These are phyloP conservation scores for Epichloe baconii DNA, from an alignment of 2,329 filamentous ascomycete genomes.

Conservation along the genomic window DNA sequence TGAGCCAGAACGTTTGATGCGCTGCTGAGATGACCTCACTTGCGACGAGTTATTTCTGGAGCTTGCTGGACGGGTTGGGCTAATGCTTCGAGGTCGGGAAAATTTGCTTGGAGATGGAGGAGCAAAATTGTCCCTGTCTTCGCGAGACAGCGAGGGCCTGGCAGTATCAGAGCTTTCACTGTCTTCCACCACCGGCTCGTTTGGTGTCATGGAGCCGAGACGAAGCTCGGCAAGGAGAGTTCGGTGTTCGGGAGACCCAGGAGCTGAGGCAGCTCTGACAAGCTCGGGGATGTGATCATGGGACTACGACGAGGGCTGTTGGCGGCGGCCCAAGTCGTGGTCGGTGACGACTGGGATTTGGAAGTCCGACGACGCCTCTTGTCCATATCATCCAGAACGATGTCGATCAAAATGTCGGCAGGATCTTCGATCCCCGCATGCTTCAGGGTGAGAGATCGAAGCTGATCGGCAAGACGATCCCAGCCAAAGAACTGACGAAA, in stretches of 20 bases:
- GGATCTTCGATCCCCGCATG: conserved; percentile 81
- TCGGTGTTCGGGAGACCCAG: conserved; percentile 44
- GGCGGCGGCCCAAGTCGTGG: conserved; percentile 50
- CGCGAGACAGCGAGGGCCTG: conserved; percentile 29
- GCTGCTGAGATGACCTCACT: conserved; percentile 56
- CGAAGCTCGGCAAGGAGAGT: conserved; percentile 36
- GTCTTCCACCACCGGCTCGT: conserved; percentile 36
- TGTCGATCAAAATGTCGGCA: conserved; percentile 77
- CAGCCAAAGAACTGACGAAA: conserved; percentile 96
- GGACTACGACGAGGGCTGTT: conserved; percentile 50
- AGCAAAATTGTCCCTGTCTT: conserved; percentile 33
- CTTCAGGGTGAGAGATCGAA: conserved; percentile 80
- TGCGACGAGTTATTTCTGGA: conserved; percentile 61
- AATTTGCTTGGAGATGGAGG: conserved; percentile 28
- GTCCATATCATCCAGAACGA: conserved; percentile 94
- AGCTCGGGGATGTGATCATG: conserved; percentile 50
- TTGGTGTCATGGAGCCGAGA: conserved; percentile 45
- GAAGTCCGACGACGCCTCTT: conserved; percentile 78
- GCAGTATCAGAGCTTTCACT: conserved; percentile 18
- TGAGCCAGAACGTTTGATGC: conserved; percentile 75
- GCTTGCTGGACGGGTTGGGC: conserved; percentile 63
- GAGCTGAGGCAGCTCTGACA: conserved; percentile 54
- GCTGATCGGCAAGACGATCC: conserved; percentile 84
- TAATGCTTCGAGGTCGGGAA: conserved; percentile 58
- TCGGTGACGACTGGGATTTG: conserved; percentile 71